Evolutionary conservation across 1,284 basidiomycete genomes (phyloP), one percentile per base, ranked within the genome.

Genomic region (Irpex sp.): DNA sequence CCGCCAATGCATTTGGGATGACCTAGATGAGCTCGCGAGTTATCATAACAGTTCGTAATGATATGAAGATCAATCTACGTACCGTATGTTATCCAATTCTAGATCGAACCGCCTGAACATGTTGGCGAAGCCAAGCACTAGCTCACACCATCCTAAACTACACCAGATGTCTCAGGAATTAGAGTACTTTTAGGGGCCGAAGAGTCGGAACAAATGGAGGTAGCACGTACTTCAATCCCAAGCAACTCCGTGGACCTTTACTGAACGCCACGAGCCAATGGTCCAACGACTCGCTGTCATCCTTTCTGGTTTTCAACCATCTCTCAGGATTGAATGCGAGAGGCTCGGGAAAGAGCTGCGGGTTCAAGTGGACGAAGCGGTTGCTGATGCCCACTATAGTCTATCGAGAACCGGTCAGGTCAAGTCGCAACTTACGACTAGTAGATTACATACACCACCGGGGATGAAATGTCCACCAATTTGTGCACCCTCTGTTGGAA

Each of bases 231-330:
- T 71, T 70, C 15, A 69, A 65, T 15, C 69, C 69, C 15, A 70
- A 50, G 51, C 69, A 71, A 47, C 68, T 69, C 19, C 69, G 36
- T 7, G 69, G 69, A 1, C 69, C 69, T 51, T 64, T 66, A 1
- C 63, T 65, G 49, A 71, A 71, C 3, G 57, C 19, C 4, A 71
- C 63, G 1, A 71, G 59, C 53, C 62, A 69, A 33, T 50, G 49
- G 1, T 69, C 69, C 9, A 70, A 53, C 2, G 54, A 49, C 15
- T 59, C 58, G 33, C 49, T 46, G 5, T 21, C 55, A 13, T n/a
- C 26, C 6, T 11, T 5, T n/a, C 51, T 33, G 37, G 17, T 7
- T 19, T 37, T 46, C 4, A 59, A 46, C 58, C 58, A 59, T n/a
- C 58, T 5, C 13, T 59, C 47, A 7, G 58, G 58, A 21, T 59